Percentiles rank a stretch among this genome's conserved stretches.
phyloP scores from a whole-genome alignment of 2,329 filamentous ascomycete species.

The Xylariaceae sp. region DNA sequence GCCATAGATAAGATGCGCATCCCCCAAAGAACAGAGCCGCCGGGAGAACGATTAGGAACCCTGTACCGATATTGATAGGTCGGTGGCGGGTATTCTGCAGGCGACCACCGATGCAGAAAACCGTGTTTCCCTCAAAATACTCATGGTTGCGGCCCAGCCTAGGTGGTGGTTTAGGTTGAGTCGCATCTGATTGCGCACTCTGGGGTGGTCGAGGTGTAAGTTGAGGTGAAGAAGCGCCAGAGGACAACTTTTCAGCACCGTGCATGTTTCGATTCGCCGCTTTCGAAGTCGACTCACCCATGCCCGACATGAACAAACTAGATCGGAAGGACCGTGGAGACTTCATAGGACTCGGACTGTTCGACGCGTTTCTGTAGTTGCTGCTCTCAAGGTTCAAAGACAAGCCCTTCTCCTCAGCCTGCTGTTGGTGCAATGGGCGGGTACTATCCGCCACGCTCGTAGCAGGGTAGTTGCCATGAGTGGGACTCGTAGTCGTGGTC shows the following conservation, averaged over 20 bases:
- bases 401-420: slow-evolving; percentile 39
- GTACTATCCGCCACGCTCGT: slow-evolving; percentile 72
- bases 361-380: slow-evolving; percentile 48
- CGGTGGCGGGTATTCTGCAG: slow-evolving; percentile 82
- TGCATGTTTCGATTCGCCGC: slow-evolving; percentile 52
- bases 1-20: slow-evolving; percentile 81
- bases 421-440: slow-evolving; percentile 60
- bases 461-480: slow-evolving; percentile 48
- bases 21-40: slow-evolving; percentile 77
- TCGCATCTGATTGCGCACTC: slow-evolving; percentile 20
- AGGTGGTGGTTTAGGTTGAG: slow-evolving; percentile 33
- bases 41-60: slow-evolving; percentile 72
- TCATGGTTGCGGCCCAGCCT: slow-evolving; percentile 73
- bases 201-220: slow-evolving; percentile 35
- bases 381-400: slow-evolving; percentile 56
- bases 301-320: slow-evolving; percentile 61
- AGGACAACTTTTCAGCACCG: slow-evolving; percentile 79
- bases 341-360: slow-evolving; percentile 55
- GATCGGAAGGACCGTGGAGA: slow-evolving; percentile 74
- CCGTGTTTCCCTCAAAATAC: slow-evolving; percentile 89
- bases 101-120: slow-evolving; percentile 81
- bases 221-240: slow-evolving; percentile 68
- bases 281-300: slow-evolving; percentile 44
- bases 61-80: slow-evolving; percentile 86
- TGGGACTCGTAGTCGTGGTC: slow-evolving; percentile 71